A percentile compares a stretch with the other conserved stretches of the same genome.
Evolutionary conservation across 345 rosid species (phyloP).

Genomic region (Hibiscus tridactylites): DNA sequence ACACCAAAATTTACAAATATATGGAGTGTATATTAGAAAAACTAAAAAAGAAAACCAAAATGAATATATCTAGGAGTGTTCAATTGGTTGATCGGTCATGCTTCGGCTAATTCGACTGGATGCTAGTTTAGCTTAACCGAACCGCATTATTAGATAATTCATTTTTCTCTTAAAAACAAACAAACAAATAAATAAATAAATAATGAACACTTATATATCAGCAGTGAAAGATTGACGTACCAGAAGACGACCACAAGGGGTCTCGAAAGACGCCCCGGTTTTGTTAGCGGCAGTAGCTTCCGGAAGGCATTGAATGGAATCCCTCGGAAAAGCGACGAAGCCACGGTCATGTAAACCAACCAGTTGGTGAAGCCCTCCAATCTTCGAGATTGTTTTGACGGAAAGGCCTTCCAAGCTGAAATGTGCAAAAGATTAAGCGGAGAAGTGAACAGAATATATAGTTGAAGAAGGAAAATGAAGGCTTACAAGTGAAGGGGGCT

Average conservation of each 20-base stretch:
- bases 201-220: not conserved
- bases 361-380: conserved; percentile 57
- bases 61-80: not conserved
- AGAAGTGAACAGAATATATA: not conserved
- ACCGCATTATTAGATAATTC: too few relatives aligned
- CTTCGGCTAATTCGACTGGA: not conserved
- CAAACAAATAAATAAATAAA: too few relatives aligned
- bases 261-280: conserved; percentile 63
- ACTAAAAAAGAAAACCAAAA: not conserved
- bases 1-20: not conserved
- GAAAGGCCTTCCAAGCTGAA: conserved; percentile 50
- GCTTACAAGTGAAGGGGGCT: conserved; percentile 77
- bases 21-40: not conserved
- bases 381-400: conserved; percentile 33
- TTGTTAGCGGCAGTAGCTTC: conserved; percentile 37
- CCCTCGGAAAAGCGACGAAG: conserved; percentile 50
- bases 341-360: conserved; percentile 43
- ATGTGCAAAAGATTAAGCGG: not conserved
- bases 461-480: not conserved
- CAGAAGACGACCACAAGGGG: conserved; percentile 59
- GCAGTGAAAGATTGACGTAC: conserved; percentile 20
- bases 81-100: not conserved
- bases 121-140: not conserved
- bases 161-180: too few relatives aligned
- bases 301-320: conserved; percentile 67